Base-by-base conservation (phyloP, 2,329 filamentous ascomycete genomes). In the Karstenula rhodostoma region DNA sequence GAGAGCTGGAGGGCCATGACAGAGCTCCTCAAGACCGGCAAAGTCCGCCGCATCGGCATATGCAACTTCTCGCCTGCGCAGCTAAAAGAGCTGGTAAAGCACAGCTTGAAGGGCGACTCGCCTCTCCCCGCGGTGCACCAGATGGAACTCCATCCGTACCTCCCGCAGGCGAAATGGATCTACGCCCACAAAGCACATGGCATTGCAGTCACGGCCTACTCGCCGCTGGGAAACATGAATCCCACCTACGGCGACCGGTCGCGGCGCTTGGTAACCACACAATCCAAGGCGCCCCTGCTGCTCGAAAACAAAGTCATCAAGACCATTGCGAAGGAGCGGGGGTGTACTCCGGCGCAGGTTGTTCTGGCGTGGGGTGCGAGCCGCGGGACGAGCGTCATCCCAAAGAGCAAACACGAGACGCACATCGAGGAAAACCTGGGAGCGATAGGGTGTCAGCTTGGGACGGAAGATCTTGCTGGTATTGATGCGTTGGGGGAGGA, bases 331-430 rank as follows among this genome's bases (percentile, higher is more conserved):
- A 80, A 85, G 67, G 83, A 85, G 67, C 83, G 86, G 6, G 83
- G 86, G 2, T 84, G 89, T 32, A 87, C 87, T 15, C 85, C 91
- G 12, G 89, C 90, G 15, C 92, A 96, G 84, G 84, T 96, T 37
- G 84, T 96, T 62, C 85, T 96, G 68, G 85, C 92, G 73, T 96
- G 93, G 93, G 87, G 91, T 42, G 95, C 91, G 10, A 92, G 95
- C 85, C 47, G 60, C 23, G 64, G 62, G 3, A 51, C 52, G 33
- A 60, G 57, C 42, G 64, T 66, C 1, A 67, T 67, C 37, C 65
- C 65, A 10, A 67, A 67, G 53, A 64, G 57, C 23, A 77, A 76
- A 4, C 80, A 82, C 59, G 74, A 77, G 53, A 64, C 73, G 43
- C 68, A 80, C 37, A 81, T 85, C 25, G 58, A 69, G 19, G 79